phyloP scores from a whole-genome alignment of 1,284 basidiomycete species.

The Xerocomus cyaneibrunnescens region DNA sequence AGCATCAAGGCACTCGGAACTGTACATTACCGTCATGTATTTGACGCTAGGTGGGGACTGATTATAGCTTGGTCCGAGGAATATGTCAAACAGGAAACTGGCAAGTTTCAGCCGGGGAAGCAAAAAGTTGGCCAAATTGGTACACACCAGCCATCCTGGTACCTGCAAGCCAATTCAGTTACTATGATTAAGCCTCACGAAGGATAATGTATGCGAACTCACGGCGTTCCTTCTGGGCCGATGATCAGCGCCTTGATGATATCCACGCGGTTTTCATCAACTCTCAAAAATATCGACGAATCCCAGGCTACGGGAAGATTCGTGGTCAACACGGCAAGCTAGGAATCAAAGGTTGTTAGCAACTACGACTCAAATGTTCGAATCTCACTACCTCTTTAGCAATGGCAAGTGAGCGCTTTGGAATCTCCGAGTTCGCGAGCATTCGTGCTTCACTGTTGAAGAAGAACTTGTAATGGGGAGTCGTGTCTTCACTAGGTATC shows the following conservation, averaged over 20 bases:
- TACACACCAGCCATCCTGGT: conserved; percentile 78
- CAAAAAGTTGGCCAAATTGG: not conserved
- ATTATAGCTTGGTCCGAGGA: conserved; percentile 82
- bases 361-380: conserved; percentile 7
- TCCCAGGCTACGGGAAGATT: conserved; percentile 89
- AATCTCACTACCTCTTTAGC: conserved; percentile 75
- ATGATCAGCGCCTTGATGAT: conserved; percentile 89
- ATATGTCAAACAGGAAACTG: conserved; percentile 85
- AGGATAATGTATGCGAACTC: conserved; percentile 39
- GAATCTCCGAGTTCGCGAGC: conserved; percentile 76
- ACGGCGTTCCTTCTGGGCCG: conserved; percentile 90
- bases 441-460: conserved; percentile 78
- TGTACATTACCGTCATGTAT: conserved; percentile 73
- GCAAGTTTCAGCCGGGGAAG: conserved; percentile 23
- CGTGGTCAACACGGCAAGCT: conserved; percentile 88
- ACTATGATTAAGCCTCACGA: not conserved
- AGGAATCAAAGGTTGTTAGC: conserved; percentile 9
- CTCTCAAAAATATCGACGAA: conserved; percentile 85
- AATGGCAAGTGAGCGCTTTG: conserved; percentile 85
- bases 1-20: not conserved
- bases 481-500: conserved; percentile 39
- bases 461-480: conserved; percentile 75
- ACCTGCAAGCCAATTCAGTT: conserved; percentile 42
- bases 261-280: conserved; percentile 86
- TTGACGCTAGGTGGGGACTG: conserved; percentile 80